phyloP scores from a whole-genome alignment of 1,284 basidiomycete genomes.

The Ceratobasidium papillatum region DNA sequence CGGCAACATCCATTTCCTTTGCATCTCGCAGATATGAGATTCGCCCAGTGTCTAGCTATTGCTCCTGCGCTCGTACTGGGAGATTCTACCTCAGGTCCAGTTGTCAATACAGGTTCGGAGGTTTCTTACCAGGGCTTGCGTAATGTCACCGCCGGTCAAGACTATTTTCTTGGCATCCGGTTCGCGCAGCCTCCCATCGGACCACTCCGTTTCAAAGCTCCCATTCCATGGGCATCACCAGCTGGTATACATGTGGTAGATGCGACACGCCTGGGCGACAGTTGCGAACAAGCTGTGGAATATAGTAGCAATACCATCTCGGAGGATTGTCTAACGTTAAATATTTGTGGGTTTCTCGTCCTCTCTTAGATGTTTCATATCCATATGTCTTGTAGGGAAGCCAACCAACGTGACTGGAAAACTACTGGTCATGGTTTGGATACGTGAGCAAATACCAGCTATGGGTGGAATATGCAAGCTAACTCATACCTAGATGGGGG shows the following conservation, averaged over 20 bases:
- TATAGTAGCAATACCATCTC: conserved; percentile 40
- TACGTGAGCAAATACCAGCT: conserved; percentile 40
- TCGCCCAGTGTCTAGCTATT: neutral
- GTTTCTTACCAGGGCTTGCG: conserved; percentile 18
- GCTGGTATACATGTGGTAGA: neutral
- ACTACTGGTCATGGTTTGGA: conserved; percentile 53
- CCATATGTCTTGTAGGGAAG: conserved; percentile 2
- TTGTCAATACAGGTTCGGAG: neutral
- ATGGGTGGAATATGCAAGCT: neutral
- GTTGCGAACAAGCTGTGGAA: conserved; percentile 8
- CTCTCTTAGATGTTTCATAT: conserved; percentile 48
- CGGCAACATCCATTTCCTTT: neutral
- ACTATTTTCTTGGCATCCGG: conserved; percentile 43
- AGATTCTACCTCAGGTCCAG: neutral
- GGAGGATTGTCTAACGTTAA: conserved; percentile 56
- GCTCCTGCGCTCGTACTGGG: neutral
- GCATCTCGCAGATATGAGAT: neutral
- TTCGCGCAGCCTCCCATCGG: conserved; percentile 41
- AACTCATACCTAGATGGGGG: conserved; percentile 50
- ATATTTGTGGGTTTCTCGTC: conserved; percentile 53
- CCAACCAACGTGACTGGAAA: conserved; percentile 14
- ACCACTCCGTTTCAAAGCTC: conserved; percentile 27
- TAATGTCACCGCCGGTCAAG: conserved; percentile 31
- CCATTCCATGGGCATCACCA: neutral
- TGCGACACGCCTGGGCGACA: neutral